phyloP scores from a whole-genome alignment of 1,284 basidiomycete genomes.

The Pisolithus thermaeus region DNA sequence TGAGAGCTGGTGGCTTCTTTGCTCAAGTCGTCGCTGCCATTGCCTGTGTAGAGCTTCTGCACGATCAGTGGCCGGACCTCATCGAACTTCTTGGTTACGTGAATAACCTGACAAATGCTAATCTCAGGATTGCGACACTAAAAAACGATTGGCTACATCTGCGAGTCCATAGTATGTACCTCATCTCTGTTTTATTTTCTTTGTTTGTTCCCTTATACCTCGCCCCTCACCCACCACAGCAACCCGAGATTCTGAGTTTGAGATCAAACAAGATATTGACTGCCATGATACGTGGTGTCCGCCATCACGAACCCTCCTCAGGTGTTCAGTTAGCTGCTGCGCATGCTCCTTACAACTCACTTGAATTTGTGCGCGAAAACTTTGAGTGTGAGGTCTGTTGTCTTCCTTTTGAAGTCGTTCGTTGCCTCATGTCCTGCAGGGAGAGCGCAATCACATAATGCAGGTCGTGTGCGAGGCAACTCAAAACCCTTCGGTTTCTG shows the following conservation, averaged over 20 bases:
- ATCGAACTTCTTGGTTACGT: conserved; percentile 87
- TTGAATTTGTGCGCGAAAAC: too few species aligned
- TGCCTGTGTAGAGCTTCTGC: conserved; percentile 88
- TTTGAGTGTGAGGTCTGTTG: too few species aligned
- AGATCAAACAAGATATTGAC: conserved; percentile 98
- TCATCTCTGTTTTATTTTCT: too few species aligned
- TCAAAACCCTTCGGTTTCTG: conserved; percentile 67
- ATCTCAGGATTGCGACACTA: too few species aligned
- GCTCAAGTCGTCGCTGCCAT: conserved; percentile 94
- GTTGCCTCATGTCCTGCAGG: too few species aligned
- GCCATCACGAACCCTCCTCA: conserved; percentile 90
- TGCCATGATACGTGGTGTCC: conserved; percentile 95
- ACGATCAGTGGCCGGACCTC: conserved; percentile 84
- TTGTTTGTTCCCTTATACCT: conserved; percentile 3
- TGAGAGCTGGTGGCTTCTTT: conserved; percentile 79
- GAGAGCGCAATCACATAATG: too few species aligned
- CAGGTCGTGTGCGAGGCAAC: too few species aligned
- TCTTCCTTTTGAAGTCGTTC: too few species aligned
- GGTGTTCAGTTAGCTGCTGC: conserved; percentile 89
- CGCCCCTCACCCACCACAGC: conserved; percentile 39
- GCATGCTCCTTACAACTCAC: too few species aligned
- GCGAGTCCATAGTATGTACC: too few species aligned
- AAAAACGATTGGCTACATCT: too few species aligned
- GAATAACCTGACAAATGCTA: conserved; percentile 56
- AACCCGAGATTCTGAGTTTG: conserved; percentile 83